Conservation (phyloP, 345 rosid species). For the Gossypium herbaceum region DNA sequence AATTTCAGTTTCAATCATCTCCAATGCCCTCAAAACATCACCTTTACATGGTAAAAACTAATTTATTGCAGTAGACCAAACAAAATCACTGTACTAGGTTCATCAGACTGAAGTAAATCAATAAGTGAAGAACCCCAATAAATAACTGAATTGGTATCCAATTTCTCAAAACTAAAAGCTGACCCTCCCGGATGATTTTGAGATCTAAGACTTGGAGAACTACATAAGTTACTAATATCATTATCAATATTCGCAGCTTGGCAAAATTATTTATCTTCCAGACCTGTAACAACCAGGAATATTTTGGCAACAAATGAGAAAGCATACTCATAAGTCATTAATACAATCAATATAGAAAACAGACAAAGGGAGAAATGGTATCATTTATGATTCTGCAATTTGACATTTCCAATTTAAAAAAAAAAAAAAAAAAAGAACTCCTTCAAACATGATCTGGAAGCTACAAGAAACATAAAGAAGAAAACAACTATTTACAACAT, state of each 20-base stretch:
- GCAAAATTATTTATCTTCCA: constrained; percentile 54
- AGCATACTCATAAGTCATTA: background rate
- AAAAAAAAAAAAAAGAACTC: background rate
- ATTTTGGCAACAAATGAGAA: background rate
- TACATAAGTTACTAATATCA: constrained; percentile 50
- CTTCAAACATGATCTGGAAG: background rate
- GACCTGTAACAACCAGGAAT: constrained; percentile 41
- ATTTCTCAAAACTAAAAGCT: constrained; percentile 63
- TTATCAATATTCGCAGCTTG: constrained; percentile 43
- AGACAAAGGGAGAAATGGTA: background rate
- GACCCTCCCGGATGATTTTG: constrained; percentile 48
- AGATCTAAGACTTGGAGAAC: constrained; percentile 53
- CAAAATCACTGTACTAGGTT: constrained; percentile 42
- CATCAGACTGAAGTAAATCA: constrained; percentile 65
- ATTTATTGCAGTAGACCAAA: constrained; percentile 46
- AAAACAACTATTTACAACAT: background rate
- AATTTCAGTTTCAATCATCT: constrained; percentile 77
- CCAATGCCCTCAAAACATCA: constrained; percentile 61
- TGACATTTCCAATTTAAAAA: background rate
- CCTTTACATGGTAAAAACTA: constrained; percentile 60
- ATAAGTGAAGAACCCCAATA: constrained; percentile 55
- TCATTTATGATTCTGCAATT: background rate
- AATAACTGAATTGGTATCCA: constrained; percentile 45
- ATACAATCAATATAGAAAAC: background rate
- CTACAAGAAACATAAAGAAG: background rate